phyloP scores from a whole-genome alignment of 768 basidiomycete species.

The Trametes gibbosa region DNA sequence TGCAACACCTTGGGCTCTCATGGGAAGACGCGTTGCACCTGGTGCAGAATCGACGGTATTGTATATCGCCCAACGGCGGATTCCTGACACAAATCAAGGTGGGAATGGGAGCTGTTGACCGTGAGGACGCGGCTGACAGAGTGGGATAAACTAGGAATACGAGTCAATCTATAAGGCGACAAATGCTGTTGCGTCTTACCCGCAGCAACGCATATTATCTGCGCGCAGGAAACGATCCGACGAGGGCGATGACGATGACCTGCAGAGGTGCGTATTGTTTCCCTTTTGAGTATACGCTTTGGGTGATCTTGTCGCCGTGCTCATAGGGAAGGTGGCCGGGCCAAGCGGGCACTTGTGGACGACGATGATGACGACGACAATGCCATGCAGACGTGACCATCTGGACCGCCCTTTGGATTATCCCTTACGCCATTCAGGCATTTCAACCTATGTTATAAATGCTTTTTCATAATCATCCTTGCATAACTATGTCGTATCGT shows the following conservation, averaged over 20 bases:
- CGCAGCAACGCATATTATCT: conserved; percentile 42
- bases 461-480: neutral
- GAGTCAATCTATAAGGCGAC: conserved; percentile 88
- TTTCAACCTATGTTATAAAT: conserved; percentile 9
- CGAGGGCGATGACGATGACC: conserved; percentile 70
- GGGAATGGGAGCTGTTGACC: conserved; percentile 2
- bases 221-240: conserved; percentile 63
- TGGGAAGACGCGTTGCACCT: conserved; percentile 89
- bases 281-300: neutral
- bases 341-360: conserved; percentile 40
- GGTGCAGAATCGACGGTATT: conserved; percentile 89
- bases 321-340: conserved; percentile 39
- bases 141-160: conserved; percentile 63
- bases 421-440: neutral
- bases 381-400: conserved; percentile 28
- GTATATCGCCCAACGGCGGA: conserved; percentile 89
- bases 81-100: conserved; percentile 94
- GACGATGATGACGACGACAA: conserved; percentile 21
- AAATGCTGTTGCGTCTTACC: conserved; percentile 60
- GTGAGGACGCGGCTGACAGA: neutral
- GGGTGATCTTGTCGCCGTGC: neutral
- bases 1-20: conserved; percentile 76
- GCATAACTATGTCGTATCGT: conserved; percentile 3
- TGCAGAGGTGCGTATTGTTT: conserved; percentile 29
- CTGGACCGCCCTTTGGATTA: neutral